Evolutionary conservation across 129 eudicot species (phyloP), one percentile per base, ranked within the genome.

Genomic region (Centrapalus pauciflorus): DNA sequence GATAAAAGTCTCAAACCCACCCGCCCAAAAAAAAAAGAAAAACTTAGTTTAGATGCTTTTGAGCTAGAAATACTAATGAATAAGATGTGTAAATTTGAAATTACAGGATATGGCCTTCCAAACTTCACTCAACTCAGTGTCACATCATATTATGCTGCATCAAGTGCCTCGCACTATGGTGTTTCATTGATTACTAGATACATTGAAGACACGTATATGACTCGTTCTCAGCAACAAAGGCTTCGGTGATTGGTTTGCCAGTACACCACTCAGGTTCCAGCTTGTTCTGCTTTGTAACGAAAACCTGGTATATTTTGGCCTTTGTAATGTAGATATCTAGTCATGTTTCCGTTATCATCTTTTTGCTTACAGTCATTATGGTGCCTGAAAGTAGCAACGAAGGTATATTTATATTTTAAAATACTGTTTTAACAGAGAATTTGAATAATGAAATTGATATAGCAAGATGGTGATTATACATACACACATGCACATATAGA

Each of bases 71-170:
- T n/a, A n/a, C n/a, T n/a, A n/a, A n/a, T n/a, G n/a, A n/a, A n/a
- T n/a, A n/a, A n/a, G 32, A 8, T n/a, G 19, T 33, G 68, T 61
- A 7, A 27, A 24, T 20, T 8, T 11, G 5, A 64, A 49, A 55
- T 30, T 56, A 52, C 87, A 90, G 97, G 90, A 27, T 91, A 85
- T 70, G 95, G 88, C 48, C 87, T 91, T 72, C 96, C 96, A 58
- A 77, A 61, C 61, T 87, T 91, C 52, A 59, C 96, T 8, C 95
- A 88, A 71, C 83, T 91, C 59, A 85, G 85, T 5, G 85, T 79
- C 81, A 85, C 85, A 37, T 87, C 96, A 24, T 87, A 91, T 76
- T 91, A 85, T 83, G 86, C 88, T 69, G 84, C 98, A 17, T 93
- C 98, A 71, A 86, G 95, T 76, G 90, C 86, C 58, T 89, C 92